Evolutionary conservation across 371 early-diverging fungal species (phyloP).

Genomic region (Massospora cicadina): DNA sequence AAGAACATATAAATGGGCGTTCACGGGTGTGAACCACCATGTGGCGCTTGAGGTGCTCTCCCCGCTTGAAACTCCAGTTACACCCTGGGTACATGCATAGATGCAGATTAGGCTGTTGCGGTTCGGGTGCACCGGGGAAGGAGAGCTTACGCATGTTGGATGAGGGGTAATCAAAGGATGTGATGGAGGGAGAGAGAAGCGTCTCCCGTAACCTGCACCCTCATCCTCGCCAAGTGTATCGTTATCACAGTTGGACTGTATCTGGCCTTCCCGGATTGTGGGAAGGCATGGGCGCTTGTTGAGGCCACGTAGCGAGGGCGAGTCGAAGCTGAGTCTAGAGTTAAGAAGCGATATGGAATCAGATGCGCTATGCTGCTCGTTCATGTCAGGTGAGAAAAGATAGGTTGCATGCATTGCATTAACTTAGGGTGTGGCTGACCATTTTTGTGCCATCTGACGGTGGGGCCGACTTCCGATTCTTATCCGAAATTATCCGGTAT

Average conservation of each 20-base stretch:
- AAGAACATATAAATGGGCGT: constrained; percentile 61
- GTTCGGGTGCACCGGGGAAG: background rate
- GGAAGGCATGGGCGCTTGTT: background rate
- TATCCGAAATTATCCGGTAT: background rate
- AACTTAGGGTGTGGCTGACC: background rate
- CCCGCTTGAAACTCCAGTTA: constrained; percentile 37
- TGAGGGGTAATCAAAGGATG: background rate
- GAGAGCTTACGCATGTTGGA: background rate
- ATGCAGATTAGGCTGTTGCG: constrained; percentile 11
- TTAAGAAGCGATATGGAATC: background rate
- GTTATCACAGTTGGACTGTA: background rate
- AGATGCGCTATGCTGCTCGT: background rate
- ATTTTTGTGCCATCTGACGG: background rate
- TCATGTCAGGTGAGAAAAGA: background rate
- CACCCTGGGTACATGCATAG: constrained; percentile 25
- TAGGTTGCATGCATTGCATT: background rate
- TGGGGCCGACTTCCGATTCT: background rate
- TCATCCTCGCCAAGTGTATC: background rate
- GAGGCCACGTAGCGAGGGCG: background rate
- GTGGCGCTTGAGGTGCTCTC: constrained; percentile 71
- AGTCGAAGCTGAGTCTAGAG: background rate
- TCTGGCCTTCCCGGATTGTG: background rate
- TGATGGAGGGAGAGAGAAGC: background rate
- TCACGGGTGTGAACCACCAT: constrained; percentile 82
- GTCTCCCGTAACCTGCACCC: background rate